Conservation (phyloP, 768 basidiomycete genomes). For the Postia placenta region DNA sequence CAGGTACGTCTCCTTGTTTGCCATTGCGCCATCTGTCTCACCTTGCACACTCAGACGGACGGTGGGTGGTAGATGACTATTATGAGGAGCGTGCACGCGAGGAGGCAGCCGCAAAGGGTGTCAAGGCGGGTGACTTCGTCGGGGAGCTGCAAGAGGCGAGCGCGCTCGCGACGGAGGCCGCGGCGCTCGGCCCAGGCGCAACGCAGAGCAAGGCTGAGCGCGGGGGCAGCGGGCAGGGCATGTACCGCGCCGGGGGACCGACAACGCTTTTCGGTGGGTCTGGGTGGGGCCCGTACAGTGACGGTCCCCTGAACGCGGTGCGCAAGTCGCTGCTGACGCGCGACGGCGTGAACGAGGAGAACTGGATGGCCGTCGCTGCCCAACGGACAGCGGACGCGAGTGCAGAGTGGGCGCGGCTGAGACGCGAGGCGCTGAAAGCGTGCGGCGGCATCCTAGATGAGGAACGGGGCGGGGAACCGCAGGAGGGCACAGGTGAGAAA, state of each 20-base stretch:
- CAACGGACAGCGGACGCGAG: slow-evolving; percentile 57
- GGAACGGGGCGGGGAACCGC: slow-evolving; percentile 1
- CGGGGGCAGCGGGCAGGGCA: slow-evolving; percentile 48
- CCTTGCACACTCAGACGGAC: slow-evolving; percentile 53
- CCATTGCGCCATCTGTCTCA: not conserved
- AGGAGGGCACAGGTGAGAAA: slow-evolving; percentile 9
- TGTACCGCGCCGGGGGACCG: slow-evolving; percentile 88
- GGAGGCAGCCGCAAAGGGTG: slow-evolving; percentile 75
- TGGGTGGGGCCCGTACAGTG: slow-evolving; percentile 85
- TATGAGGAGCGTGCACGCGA: slow-evolving; percentile 80
- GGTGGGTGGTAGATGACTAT: slow-evolving; percentile 94
- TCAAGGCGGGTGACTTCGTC: slow-evolving; percentile 77
- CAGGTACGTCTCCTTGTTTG: slow-evolving; percentile 46
- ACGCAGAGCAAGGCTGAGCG: slow-evolving; percentile 42
- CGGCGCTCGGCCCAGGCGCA: slow-evolving; percentile 35
- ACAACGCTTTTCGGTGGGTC: slow-evolving; percentile 86
- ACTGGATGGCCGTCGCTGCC: slow-evolving; percentile 88
- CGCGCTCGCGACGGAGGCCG: slow-evolving; percentile 38
- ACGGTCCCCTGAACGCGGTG: slow-evolving; percentile 80
- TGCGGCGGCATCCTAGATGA: slow-evolving; percentile 42
- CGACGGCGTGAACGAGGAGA: slow-evolving; percentile 81
- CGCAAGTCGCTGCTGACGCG: slow-evolving; percentile 71
- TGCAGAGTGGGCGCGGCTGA: slow-evolving; percentile 53
- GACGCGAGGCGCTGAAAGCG: slow-evolving; percentile 46
- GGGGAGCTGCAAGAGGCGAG: slow-evolving; percentile 78